Evolutionary conservation across 2,329 filamentous ascomycete genomes (phyloP).

Genomic region (Pestalotiopsis sp.): DNA sequence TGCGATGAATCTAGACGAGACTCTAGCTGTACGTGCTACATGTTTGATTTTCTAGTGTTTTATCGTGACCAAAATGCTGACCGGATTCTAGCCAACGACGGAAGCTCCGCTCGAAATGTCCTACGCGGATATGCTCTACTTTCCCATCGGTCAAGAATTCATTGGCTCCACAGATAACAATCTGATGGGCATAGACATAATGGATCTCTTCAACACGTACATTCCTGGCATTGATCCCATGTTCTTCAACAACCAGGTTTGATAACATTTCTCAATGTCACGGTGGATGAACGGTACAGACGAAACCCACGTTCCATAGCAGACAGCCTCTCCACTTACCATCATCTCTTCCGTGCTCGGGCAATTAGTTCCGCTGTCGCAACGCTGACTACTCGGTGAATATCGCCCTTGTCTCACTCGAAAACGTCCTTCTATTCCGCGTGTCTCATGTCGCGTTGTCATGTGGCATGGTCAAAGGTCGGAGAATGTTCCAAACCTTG

Average conservation of each 20-base stretch:
- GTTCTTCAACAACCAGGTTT: conserved; percentile 12
- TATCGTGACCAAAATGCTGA: conserved; percentile 9
- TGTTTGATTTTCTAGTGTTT: background rate
- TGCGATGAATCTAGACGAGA: background rate
- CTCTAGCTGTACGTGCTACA: background rate
- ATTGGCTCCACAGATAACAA: conserved; percentile 14
- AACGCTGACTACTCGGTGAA: no score
- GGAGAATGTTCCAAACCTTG: background rate
- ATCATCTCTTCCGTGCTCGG: no score
- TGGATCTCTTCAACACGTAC: conserved; percentile 26
- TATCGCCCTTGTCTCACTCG: background rate
- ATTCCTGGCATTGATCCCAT: conserved; percentile 25
- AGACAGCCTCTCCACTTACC: no score
- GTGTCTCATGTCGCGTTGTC: background rate
- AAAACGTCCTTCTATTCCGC: background rate
- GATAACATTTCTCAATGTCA: background rate
- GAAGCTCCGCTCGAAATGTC: background rate
- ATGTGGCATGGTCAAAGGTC: background rate
- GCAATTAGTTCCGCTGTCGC: no score
- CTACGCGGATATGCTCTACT: conserved; percentile 15
- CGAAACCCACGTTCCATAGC: no score
- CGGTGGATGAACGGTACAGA: background rate
- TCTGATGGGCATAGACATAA: conserved; percentile 24
- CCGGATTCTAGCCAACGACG: conserved; percentile 5
- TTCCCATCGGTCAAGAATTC: conserved; percentile 16